A percentile compares a stretch with the other conserved stretches of the same genome.
phyloP scores from a whole-genome alignment of 2,329 filamentous ascomycete genomes.

The Trichoderma semiorbis region DNA sequence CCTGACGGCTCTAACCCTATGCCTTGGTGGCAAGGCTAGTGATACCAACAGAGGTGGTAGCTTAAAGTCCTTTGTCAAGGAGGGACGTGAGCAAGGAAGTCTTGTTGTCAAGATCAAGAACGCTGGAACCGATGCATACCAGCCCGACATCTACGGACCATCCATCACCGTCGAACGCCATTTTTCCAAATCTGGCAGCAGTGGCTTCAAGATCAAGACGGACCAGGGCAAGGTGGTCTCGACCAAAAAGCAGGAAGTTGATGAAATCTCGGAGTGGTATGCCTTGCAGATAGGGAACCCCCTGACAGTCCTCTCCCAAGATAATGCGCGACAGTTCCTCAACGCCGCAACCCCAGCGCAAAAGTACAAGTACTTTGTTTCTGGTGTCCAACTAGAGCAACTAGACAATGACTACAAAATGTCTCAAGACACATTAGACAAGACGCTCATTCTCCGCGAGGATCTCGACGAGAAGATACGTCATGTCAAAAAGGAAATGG shows the following conservation, averaged over 20 bases:
- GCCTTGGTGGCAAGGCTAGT: slow-evolving; percentile 90
- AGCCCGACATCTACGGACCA: slow-evolving; percentile 75
- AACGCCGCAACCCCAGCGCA: slow-evolving; percentile 76
- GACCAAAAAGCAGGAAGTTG: slow-evolving; percentile 79
- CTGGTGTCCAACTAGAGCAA: slow-evolving; percentile 89
- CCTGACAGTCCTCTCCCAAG: slow-evolving; percentile 91
- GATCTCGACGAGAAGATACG: slow-evolving; percentile 35
- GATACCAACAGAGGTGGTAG: slow-evolving; percentile 89
- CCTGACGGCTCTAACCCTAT: slow-evolving; percentile 86
- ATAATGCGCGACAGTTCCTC: slow-evolving; percentile 89
- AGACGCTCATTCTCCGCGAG: slow-evolving; percentile 43
- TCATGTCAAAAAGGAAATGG: slow-evolving; percentile 39
- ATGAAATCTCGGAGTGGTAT: slow-evolving; percentile 91
- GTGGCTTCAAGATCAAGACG: slow-evolving; percentile 84
- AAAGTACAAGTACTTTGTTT: slow-evolving; percentile 96
- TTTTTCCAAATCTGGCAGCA: slow-evolving; percentile 71
- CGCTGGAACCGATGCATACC: slow-evolving; percentile 77
- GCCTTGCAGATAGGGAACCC: slow-evolving; percentile 94
- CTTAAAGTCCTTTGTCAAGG: slow-evolving; percentile 86
- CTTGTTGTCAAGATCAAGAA: slow-evolving; percentile 90
- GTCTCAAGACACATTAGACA: slow-evolving; percentile 74
- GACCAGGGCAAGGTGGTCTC: slow-evolving; percentile 68
- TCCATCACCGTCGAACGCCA: slow-evolving; percentile 88
- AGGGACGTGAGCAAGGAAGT: slow-evolving; percentile 72
- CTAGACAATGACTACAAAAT: slow-evolving; percentile 88